Base-by-base conservation (phyloP, 805 yeast species). In the Lachancea lanzarotensis region DNA sequence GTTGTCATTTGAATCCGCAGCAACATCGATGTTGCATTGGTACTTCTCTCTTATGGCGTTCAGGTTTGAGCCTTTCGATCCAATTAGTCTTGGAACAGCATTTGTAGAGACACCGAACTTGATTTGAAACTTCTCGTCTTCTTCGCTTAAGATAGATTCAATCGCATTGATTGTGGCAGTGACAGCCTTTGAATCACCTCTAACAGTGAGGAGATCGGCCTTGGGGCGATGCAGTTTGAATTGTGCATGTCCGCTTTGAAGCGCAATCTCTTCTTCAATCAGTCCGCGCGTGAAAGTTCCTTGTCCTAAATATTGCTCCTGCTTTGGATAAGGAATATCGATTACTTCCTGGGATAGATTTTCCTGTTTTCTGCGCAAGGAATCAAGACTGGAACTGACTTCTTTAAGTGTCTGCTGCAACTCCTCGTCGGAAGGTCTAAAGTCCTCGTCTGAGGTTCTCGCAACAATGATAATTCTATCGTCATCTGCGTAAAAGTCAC, bases 1-100 rank as follows among this genome's bases (percentile, higher is more conserved):
- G 29, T 56, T 55, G 12, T 53, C 51, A 22, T 64, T 57, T 30
- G 77, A 75, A 35, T 69, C 74, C 40, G 77, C 81, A 42, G 76
- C 78, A 43, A 88, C 81, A 57, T 90, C 95, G 50, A 93, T 74
- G 53, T 75, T 76, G 52, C 85, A 87, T 39, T 81, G 87, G 56
- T 72, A 87, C 57, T 84, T 83, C 9, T 84, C 86, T 51, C 84
- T 75, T 48, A 88, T 63, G 40, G 76, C 70, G 53, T 78, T 76
- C 59, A 93, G 68, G 59, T 80, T 79, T 35, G 86, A 69, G 45
- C 99, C 98, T 49, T 79, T 84, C 61, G 83, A 84, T 53, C 99
- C 99, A 64, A 93, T 88, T 43, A 95, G 72, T 66, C 93, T 81
- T 25, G 93, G 75, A 48, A 91, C 69, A 39, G 79, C 76, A 42